Percentiles rank a stretch among this genome's conserved stretches.
These are phyloP conservation scores for Neoboletus subvelutipes DNA, from an alignment of 768 basidiomycete genomes.

Conservation along the genomic window DNA sequence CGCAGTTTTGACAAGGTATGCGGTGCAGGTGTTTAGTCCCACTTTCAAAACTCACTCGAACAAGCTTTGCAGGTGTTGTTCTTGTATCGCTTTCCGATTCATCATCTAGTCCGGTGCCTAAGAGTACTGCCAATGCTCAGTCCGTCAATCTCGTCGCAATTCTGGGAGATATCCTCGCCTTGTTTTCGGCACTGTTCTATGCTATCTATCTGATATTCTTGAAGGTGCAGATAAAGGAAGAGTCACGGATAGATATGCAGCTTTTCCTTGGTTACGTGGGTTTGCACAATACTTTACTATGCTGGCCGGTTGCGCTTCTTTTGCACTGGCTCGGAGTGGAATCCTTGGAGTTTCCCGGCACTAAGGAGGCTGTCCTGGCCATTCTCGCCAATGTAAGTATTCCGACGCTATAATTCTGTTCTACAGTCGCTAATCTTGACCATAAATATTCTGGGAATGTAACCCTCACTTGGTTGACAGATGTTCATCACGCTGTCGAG, in stretches of 20 bases:
- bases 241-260: conserved; percentile 89
- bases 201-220: conserved; percentile 86
- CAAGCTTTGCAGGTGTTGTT: conserved; percentile 77
- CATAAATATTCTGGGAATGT: background rate
- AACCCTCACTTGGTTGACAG: conserved; percentile 36
- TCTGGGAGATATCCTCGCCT: conserved; percentile 79
- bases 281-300: conserved; percentile 72
- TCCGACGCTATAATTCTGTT: background rate
- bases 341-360: conserved; percentile 66
- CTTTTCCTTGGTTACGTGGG: conserved; percentile 95
- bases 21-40: background rate
- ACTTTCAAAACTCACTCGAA: conserved; percentile 9
- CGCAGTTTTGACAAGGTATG: conserved; percentile 79
- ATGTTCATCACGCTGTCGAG: conserved; percentile 82
- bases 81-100: conserved; percentile 91
- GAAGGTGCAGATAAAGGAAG: conserved; percentile 80
- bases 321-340: conserved; percentile 76
- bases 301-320: conserved; percentile 76
- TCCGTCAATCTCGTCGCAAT: conserved; percentile 29
- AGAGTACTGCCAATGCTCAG: conserved; percentile 8
- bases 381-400: conserved; percentile 55
- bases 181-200: conserved; percentile 87
- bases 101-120: conserved; percentile 19
- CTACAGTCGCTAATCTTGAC: background rate
- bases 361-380: conserved; percentile 45